These are phyloP conservation scores for Geotrichum bryndzae DNA, from an alignment of 1,139 yeast species.

Conservation along the genomic window DNA sequence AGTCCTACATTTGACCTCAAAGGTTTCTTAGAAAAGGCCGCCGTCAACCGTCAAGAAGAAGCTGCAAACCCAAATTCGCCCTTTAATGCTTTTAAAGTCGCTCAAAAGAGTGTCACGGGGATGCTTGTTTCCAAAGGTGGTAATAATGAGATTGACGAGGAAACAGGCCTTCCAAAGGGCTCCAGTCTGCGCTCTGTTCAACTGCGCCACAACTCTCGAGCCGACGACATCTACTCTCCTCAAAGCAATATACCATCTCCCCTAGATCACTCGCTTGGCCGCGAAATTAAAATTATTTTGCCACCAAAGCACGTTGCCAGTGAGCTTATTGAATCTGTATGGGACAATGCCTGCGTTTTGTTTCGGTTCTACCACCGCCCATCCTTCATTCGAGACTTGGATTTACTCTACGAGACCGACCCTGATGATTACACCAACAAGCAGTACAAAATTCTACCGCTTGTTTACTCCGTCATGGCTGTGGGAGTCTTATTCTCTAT, in stretches of 20 bases:
- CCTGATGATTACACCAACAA: conserved; percentile 64
- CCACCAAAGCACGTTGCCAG: conserved; percentile 74
- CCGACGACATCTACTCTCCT: conserved; percentile 10
- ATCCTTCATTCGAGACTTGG: conserved; percentile 54
- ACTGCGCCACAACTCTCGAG: not conserved
- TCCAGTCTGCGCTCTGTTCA: not conserved
- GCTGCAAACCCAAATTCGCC: conserved; percentile 7
- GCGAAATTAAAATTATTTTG: conserved; percentile 51
- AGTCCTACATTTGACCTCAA: conserved; percentile 45
- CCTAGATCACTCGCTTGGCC: conserved; percentile 9
- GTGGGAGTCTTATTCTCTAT: conserved; percentile 65
- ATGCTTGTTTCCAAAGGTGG: conserved; percentile 6
- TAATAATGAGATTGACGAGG: conserved; percentile 14
- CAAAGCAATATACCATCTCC: conserved; percentile 12
- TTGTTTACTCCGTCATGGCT: conserved; percentile 65
- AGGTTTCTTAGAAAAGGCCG: conserved; percentile 34
- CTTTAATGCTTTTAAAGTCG: conserved; percentile 11
- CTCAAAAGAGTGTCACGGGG: conserved; percentile 7
- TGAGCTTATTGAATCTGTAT: conserved; percentile 65
- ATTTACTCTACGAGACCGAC: conserved; percentile 57
- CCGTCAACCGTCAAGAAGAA: conserved; percentile 11
- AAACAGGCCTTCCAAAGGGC: conserved; percentile 17
- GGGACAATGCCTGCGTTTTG: conserved; percentile 81
- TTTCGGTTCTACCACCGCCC: conserved; percentile 85
- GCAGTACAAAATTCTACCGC: conserved; percentile 71